Percentiles rank a stretch among this genome's conserved stretches.
phyloP scores from a whole-genome alignment of 148 eudicot species.

The Nepenthes mirabilis region DNA sequence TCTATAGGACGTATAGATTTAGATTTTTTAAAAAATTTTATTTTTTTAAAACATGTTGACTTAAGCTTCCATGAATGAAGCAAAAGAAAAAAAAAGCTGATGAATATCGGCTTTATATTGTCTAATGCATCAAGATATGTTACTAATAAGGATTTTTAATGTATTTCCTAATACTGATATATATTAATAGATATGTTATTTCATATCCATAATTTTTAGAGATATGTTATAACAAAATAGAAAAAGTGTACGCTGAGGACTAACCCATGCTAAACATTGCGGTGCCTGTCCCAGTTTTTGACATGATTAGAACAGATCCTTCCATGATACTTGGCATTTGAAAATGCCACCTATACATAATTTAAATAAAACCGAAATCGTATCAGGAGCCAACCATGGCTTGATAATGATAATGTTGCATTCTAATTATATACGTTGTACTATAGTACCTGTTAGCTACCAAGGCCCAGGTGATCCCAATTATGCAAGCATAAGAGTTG shows the following conservation, averaged over 20 bases:
- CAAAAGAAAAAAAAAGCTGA: too few species aligned
- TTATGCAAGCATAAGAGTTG: constrained; percentile 55
- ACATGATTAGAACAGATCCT: constrained; percentile 55
- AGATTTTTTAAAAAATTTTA: too few species aligned
- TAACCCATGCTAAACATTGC: constrained; percentile 91
- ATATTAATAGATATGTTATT: not conserved
- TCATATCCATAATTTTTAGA: not conserved
- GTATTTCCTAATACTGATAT: too few species aligned
- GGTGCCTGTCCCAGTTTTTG: constrained; percentile 68
- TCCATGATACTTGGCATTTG: constrained; percentile 49
- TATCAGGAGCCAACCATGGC: too few species aligned
- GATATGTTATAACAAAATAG: not conserved
- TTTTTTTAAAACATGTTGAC: too few species aligned
- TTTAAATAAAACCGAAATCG: not conserved
- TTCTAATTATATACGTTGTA: not conserved
- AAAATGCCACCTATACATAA: constrained; percentile 45
- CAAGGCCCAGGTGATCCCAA: constrained; percentile 70
- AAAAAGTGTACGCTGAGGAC: not conserved
- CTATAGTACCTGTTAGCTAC: constrained; percentile 43
- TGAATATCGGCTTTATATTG: too few species aligned
- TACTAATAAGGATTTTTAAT: too few species aligned
- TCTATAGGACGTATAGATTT: too few species aligned
- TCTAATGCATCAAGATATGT: too few species aligned
- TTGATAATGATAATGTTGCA: too few species aligned
- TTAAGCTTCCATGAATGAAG: too few species aligned